These are phyloP conservation scores for Lichtheimia corymbifera DNA, from an alignment of 371 early-diverging fungal genomes.

Conservation along the genomic window DNA sequence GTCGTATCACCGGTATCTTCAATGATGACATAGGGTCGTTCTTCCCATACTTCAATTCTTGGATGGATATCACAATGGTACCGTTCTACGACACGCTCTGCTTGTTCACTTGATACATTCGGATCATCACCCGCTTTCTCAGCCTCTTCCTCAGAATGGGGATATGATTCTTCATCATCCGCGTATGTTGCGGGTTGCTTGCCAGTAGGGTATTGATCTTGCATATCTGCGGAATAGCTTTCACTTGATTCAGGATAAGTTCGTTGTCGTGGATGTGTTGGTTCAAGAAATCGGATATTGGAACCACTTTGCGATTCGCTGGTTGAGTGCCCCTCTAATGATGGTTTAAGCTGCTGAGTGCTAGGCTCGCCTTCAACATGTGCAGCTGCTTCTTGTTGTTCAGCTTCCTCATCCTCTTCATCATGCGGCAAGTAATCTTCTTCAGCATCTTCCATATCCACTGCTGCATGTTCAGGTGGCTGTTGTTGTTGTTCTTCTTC, in stretches of 20 bases:
- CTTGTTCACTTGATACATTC: background rate
- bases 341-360: too few species aligned
- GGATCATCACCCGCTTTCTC: slow-evolving; percentile 11
- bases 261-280: slow-evolving; percentile 30
- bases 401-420: background rate
- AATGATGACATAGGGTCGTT: slow-evolving; percentile 28
- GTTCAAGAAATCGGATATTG: slow-evolving; percentile 39
- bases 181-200: background rate
- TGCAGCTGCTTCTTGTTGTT: too few species aligned
- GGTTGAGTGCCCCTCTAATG: too few species aligned
- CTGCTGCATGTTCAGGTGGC: slow-evolving; percentile 13
- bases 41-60: slow-evolving; percentile 48
- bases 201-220: slow-evolving; percentile 3
- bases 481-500: slow-evolving; percentile 13
- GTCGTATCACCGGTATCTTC: slow-evolving; percentile 31
- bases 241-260: too few species aligned
- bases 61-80: slow-evolving; percentile 14
- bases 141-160: slow-evolving; percentile 14
- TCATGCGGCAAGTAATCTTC: slow-evolving; percentile 44
- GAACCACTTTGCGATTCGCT: too few species aligned
- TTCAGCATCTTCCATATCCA: slow-evolving; percentile 30
- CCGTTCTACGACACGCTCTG: background rate
- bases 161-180: background rate
- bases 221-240: too few species aligned
- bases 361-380: too few species aligned